These are phyloP conservation scores for Sphaerulina vaccinii DNA, from an alignment of 2,329 filamentous ascomycete genomes.

Conservation along the genomic window DNA sequence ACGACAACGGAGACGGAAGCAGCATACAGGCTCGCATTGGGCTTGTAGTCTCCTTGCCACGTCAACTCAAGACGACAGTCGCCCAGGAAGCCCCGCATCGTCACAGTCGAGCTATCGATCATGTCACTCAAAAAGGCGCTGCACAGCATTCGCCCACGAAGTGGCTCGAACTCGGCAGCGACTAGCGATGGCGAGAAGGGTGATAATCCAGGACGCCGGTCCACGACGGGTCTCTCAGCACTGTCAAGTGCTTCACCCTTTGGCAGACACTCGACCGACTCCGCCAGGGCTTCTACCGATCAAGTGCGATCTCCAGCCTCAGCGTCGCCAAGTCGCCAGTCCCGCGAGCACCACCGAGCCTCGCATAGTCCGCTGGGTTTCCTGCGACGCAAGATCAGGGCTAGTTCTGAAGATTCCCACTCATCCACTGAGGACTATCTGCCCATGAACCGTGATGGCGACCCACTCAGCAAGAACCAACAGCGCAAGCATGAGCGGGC, in stretches of 20 bases:
- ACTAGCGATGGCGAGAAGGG: conserved; percentile 23
- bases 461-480: conserved; percentile 52
- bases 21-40: not conserved
- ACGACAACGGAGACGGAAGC: not conserved
- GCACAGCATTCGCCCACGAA: conserved; percentile 43
- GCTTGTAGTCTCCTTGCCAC: not conserved
- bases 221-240: conserved; percentile 29
- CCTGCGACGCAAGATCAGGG: conserved; percentile 34
- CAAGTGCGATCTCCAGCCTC: conserved; percentile 14
- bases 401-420: conserved; percentile 35
- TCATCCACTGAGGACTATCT: conserved; percentile 37
- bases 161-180: conserved; percentile 28
- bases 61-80: not conserved
- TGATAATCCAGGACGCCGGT: conserved; percentile 21
- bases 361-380: conserved; percentile 38
- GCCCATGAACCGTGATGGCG: conserved; percentile 51
- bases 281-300: conserved; percentile 20
- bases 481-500: conserved; percentile 49
- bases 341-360: conserved; percentile 31
- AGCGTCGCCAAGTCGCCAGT: conserved; percentile 23
- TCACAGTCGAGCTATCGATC: not conserved
- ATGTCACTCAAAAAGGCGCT: conserved; percentile 49
- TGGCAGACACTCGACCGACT: conserved; percentile 23
- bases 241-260: conserved; percentile 29
- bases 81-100: not conserved